Evolutionary conservation across 2,329 filamentous ascomycete species (phyloP).

Genomic region (Lecanicillium sp.): DNA sequence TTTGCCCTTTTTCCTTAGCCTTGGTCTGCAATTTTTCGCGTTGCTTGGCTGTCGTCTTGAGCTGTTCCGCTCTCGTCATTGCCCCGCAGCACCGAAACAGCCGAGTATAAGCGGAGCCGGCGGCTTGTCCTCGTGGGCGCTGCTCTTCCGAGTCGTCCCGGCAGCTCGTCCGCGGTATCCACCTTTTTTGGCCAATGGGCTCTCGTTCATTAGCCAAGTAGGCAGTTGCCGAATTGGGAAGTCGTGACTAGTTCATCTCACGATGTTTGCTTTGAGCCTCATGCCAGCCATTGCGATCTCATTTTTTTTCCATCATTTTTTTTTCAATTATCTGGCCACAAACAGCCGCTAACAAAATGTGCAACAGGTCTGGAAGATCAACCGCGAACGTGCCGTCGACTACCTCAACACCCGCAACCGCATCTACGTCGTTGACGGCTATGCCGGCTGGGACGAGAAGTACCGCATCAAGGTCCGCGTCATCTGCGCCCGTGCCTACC

Average conservation of each 20-base stretch:
- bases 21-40: slow-evolving; percentile 2
- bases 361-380: slow-evolving; percentile 99
- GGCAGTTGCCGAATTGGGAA: slow-evolving; percentile 5
- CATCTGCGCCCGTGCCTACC: slow-evolving; percentile 97
- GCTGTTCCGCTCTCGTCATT: slow-evolving; percentile 10
- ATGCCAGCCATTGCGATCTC: slow-evolving; percentile 19
- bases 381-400: slow-evolving; percentile 96
- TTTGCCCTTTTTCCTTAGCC: not conserved
- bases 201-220: slow-evolving; percentile 9
- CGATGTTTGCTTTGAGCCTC: not conserved
- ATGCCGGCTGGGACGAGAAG: slow-evolving; percentile 96
- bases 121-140: slow-evolving; percentile 11
- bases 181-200: slow-evolving; percentile 7
- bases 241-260: not conserved
- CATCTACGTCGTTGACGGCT: slow-evolving; percentile 98
- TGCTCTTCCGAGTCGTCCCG: slow-evolving; percentile 14
- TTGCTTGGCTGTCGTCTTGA: not conserved
- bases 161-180: not conserved
- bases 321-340: not conserved
- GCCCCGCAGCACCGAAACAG: slow-evolving; percentile 13
- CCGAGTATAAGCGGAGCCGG: slow-evolving; percentile 15
- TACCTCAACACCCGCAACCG: slow-evolving; percentile 98
- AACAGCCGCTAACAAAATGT: slow-evolving; percentile 25
- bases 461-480: slow-evolving; percentile 97
- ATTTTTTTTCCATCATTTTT: not conserved